phyloP scores from a whole-genome alignment of 768 basidiomycete species.

The Phaeolepiota aurea region DNA sequence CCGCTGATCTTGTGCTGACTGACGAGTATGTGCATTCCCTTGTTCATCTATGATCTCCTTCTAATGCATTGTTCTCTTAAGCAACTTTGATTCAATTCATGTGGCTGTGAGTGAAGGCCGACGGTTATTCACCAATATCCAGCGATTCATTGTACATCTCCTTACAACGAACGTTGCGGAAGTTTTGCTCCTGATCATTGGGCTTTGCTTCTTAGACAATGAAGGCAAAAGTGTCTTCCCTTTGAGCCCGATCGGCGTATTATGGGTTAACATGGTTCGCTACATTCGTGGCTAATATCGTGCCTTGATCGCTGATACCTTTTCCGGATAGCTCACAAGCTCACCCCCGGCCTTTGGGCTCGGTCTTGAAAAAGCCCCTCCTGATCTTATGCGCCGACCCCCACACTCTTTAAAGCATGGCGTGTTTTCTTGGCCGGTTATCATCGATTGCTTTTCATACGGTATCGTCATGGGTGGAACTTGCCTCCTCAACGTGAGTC shows the following conservation, averaged over 20 bases:
- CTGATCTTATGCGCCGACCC: conserved; percentile 40
- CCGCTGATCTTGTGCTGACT: conserved; percentile 46
- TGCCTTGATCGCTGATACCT: background rate
- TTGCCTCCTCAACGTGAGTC: conserved; percentile 21
- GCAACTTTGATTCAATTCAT: conserved; percentile 55
- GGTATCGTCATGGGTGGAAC: conserved; percentile 28
- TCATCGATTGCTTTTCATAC: conserved; percentile 27
- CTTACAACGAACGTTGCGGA: conserved; percentile 46
- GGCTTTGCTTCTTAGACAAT: conserved; percentile 46
- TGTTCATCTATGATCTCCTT: background rate
- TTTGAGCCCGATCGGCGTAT: conserved; percentile 41
- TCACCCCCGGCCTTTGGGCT: conserved; percentile 50
- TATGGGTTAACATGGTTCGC: conserved; percentile 44
- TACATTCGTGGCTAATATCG: background rate
- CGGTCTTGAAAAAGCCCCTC: conserved; percentile 39
- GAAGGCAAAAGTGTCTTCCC: conserved; percentile 45
- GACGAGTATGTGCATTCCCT: conserved; percentile 30
- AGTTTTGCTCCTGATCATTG: conserved; percentile 45
- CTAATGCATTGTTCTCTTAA: conserved; percentile 6
- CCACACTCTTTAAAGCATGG: conserved; percentile 30
- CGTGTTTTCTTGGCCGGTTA: conserved; percentile 28
- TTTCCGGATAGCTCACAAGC: conserved; percentile 21
- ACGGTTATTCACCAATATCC: conserved; percentile 49
- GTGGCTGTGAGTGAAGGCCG: conserved; percentile 50
- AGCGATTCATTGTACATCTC: conserved; percentile 47